These are phyloP conservation scores for Myriangium duriaei DNA, from an alignment of 2,329 filamentous ascomycete species.

Conservation along the genomic window DNA sequence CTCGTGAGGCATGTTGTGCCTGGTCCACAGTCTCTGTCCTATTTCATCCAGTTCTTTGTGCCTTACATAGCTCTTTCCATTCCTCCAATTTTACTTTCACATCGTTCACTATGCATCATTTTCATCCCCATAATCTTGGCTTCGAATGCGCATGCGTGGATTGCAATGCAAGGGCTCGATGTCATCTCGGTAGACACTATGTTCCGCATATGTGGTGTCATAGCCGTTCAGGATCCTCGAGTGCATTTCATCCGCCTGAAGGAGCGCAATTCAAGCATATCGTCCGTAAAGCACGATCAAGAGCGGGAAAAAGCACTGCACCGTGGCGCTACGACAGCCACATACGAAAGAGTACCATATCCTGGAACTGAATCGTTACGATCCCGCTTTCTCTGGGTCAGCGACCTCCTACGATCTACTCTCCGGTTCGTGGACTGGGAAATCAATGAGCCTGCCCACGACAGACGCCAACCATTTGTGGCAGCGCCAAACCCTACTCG, in stretches of 20 bases:
- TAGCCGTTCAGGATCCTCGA: conserved; percentile 18
- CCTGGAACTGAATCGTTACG: conserved; percentile 13
- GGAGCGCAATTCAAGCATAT: not conserved
- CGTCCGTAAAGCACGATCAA: not conserved
- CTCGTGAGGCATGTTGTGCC: conserved; percentile 18
- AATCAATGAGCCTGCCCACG: conserved; percentile 16
- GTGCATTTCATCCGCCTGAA: conserved; percentile 14
- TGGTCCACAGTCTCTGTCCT: conserved; percentile 18
- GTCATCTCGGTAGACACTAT: conserved; percentile 19
- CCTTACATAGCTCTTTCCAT: conserved; percentile 17
- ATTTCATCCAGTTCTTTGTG: conserved; percentile 18
- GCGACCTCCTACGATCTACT: conserved; percentile 14
- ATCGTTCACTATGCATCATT: conserved; percentile 9
- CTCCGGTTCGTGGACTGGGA: conserved; percentile 19
- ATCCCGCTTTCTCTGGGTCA: conserved; percentile 17
- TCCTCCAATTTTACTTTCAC: conserved; percentile 14
- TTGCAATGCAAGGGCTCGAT: conserved; percentile 18
- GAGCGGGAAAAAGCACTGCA: conserved; percentile 10
- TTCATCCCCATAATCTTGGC: conserved; percentile 18
- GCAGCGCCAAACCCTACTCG: conserved; percentile 9
- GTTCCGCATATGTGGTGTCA: conserved; percentile 17
- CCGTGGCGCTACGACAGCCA: not conserved
- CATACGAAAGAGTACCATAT: conserved; percentile 14
- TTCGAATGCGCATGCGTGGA: conserved; percentile 18
- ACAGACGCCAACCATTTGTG: conserved; percentile 14